phyloP scores from a whole-genome alignment of 2,329 filamentous ascomycete species.

The Botrytis pseudocinerea region DNA sequence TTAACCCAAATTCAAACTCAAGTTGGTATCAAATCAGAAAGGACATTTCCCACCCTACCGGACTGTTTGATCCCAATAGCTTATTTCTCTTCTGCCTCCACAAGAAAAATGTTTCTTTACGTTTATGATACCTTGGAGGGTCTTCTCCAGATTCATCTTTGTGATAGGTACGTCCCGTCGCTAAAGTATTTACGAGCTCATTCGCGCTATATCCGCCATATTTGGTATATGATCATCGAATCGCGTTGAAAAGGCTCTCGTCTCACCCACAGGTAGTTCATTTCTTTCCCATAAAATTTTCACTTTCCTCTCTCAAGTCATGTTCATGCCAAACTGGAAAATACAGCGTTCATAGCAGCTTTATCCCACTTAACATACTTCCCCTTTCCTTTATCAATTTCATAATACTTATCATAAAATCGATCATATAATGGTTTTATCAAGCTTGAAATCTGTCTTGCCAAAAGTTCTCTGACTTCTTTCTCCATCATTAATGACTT shows the following conservation, averaged over 20 bases:
- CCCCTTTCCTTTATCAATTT: slow-evolving; percentile 95
- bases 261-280: background rate
- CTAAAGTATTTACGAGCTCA: background rate
- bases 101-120: background rate
- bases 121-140: background rate
- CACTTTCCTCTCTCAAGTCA: background rate
- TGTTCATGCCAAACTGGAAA: slow-evolving; percentile 26
- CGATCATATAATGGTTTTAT: slow-evolving; percentile 92
- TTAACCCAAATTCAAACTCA: background rate
- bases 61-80: background rate
- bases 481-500: slow-evolving; percentile 85
- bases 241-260: background rate
- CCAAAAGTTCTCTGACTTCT: slow-evolving; percentile 79
- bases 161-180: background rate
- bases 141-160: background rate
- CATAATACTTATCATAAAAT: slow-evolving; percentile 97
- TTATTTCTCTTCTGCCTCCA: background rate
- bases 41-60: background rate
- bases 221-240: background rate
- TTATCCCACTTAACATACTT: slow-evolving; percentile 99
- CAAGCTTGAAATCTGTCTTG: slow-evolving; percentile 83
- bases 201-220: background rate
- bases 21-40: slow-evolving; percentile 21
- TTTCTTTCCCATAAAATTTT: too few relatives aligned
- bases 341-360: slow-evolving; percentile 68